Conservation (phyloP, 2,329 filamentous ascomycete genomes). For the Paraconiothyrium sp. region DNA sequence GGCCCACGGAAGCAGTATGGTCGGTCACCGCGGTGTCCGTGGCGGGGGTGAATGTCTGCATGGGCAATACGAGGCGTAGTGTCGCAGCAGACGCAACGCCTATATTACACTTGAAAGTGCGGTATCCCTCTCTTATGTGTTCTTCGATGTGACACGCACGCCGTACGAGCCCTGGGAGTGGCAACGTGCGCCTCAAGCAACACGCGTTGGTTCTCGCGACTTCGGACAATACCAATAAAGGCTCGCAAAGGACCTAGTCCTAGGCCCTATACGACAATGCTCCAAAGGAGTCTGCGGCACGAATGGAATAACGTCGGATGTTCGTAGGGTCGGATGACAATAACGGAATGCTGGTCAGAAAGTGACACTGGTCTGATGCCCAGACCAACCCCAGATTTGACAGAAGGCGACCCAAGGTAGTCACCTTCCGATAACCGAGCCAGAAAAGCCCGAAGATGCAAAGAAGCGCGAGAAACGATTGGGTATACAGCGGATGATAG, state of each 20-base stretch:
- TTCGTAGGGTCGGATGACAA: background rate
- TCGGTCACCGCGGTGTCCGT: constrained; percentile 14
- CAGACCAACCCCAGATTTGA: constrained; percentile 7
- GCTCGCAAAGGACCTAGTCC: background rate
- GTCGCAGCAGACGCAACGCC: constrained; percentile 15
- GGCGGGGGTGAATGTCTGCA: constrained; percentile 12
- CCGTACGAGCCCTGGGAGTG: constrained; percentile 1
- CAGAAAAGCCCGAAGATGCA: constrained; percentile 6
- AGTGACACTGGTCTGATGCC: constrained; percentile 10
- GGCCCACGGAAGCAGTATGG: constrained; percentile 7
- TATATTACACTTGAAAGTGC: background rate
- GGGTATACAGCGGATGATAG: constrained; percentile 5
- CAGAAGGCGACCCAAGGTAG: constrained; percentile 5
- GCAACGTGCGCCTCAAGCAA: background rate
- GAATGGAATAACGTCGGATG: background rate
- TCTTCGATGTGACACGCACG: background rate
- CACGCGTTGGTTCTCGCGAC: background rate
- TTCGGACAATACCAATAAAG: background rate
- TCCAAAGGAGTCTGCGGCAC: background rate
- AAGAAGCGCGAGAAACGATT: background rate
- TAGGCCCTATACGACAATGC: background rate
- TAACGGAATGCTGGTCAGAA: constrained; percentile 12
- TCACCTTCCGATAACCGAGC: constrained; percentile 1
- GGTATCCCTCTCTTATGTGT: background rate
- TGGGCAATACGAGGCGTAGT: constrained; percentile 20